Conservation (phyloP, 176 grass and related monocot genomes). For the Poa pratensis region DNA sequence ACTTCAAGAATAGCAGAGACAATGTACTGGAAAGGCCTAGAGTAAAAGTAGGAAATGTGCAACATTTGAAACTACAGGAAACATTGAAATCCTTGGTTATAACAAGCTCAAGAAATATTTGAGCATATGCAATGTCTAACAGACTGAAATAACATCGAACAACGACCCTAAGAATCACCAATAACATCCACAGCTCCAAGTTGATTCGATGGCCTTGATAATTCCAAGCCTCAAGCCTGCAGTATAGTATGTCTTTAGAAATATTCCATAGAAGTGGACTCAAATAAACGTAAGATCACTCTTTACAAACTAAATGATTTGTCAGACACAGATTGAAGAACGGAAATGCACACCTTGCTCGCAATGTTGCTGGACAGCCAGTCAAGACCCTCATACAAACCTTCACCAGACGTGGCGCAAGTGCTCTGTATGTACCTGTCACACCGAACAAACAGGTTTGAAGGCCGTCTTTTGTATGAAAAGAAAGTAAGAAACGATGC, state of each 20-base stretch:
- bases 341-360: conserved; percentile 47
- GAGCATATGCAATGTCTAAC: not conserved
- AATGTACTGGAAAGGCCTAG: not conserved
- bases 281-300: not conserved
- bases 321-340: not conserved
- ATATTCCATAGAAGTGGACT: not conserved
- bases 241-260: not conserved
- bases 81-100: not conserved
- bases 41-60: conserved; percentile 4
- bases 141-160: not conserved
- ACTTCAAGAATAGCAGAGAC: not conserved
- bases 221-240: conserved; percentile 8
- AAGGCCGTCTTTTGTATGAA: not conserved
- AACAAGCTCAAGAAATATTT: conserved; percentile 5
- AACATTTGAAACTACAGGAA: not conserved
- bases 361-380: conserved; percentile 68
- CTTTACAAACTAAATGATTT: not conserved
- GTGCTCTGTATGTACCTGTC: conserved; percentile 66
- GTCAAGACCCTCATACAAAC: conserved; percentile 60
- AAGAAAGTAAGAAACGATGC: not conserved
- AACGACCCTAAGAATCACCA: not conserved
- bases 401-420: conserved; percentile 57
- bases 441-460: not conserved
- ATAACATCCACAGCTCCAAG: not conserved
- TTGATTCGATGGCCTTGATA: not conserved